These are phyloP conservation scores for Coleophoma eucalyptorum DNA, from an alignment of 2,329 filamentous ascomycete species.

Conservation along the genomic window DNA sequence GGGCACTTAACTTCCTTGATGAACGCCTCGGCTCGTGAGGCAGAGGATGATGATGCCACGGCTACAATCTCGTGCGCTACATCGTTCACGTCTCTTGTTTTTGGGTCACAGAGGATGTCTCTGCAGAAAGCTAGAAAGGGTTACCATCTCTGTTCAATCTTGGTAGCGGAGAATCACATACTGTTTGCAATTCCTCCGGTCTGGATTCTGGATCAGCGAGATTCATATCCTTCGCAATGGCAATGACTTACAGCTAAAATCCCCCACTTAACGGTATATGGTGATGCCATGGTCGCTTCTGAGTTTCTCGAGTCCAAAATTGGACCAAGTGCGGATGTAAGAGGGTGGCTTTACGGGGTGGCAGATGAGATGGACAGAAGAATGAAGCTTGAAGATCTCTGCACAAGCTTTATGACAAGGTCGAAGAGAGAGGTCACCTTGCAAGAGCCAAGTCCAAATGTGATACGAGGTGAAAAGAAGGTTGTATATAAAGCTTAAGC, in stretches of 20 bases:
- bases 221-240: no score
- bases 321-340: neutral
- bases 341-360: no score
- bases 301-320: neutral
- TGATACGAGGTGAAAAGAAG: neutral
- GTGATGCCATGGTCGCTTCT: conserved; percentile 17
- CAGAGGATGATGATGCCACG: conserved; percentile 61
- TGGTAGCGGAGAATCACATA: conserved; percentile 1
- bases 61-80: conserved; percentile 60
- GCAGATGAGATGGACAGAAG: no score
- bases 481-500: neutral
- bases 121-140: conserved; percentile 46
- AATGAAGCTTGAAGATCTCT: no score
- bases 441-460: no score
- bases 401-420: no score
- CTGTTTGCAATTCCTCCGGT: conserved; percentile 32
- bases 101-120: conserved; percentile 60
- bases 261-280: conserved; percentile 26
- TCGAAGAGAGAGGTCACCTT: no score
- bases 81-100: conserved; percentile 53
- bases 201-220: neutral
- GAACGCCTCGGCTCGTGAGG: conserved; percentile 56
- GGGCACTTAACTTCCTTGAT: conserved; percentile 53
- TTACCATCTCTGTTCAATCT: no score
- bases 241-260: conserved; percentile 21